Conservation (phyloP, 2,329 filamentous ascomycete species). For the Orbilia oligospora region DNA sequence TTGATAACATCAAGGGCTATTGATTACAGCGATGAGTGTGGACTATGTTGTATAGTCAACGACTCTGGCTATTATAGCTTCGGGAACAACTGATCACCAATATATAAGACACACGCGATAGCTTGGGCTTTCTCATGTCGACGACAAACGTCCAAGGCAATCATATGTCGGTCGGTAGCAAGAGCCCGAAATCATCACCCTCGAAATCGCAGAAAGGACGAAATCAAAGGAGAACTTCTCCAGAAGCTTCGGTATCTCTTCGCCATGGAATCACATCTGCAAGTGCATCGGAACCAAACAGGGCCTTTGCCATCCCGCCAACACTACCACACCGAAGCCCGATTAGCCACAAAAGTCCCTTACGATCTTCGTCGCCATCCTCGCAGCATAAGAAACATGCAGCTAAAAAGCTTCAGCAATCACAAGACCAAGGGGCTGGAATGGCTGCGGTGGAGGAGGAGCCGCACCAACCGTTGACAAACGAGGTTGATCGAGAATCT, state of each 20-base stretch:
- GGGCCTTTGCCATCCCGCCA: slow-evolving; percentile 40
- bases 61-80: slow-evolving; percentile 20
- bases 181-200: slow-evolving; percentile 16
- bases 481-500: slow-evolving; percentile 45
- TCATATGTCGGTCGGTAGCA: slow-evolving; percentile 52
- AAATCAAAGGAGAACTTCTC: slow-evolving; percentile 33
- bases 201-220: slow-evolving; percentile 8
- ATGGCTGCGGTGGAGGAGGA: background rate
- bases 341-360: slow-evolving; percentile 17
- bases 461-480: slow-evolving; percentile 4
- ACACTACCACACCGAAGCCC: slow-evolving; percentile 43
- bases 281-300: slow-evolving; percentile 50
- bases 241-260: slow-evolving; percentile 54
- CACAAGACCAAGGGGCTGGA: slow-evolving; percentile 16
- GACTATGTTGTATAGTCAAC: background rate
- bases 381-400: slow-evolving; percentile 8
- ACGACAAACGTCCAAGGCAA: slow-evolving; percentile 27
- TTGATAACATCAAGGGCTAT: background rate
- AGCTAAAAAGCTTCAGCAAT: slow-evolving; percentile 14
- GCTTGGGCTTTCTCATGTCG: slow-evolving; percentile 16
- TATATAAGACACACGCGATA: no score
- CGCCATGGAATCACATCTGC: slow-evolving; percentile 42
- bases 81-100: background rate
- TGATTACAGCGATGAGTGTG: slow-evolving; percentile 31
- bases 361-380: background rate